Evolutionary conservation across 768 basidiomycete species (phyloP).

Genomic region (Mycena crocata): DNA sequence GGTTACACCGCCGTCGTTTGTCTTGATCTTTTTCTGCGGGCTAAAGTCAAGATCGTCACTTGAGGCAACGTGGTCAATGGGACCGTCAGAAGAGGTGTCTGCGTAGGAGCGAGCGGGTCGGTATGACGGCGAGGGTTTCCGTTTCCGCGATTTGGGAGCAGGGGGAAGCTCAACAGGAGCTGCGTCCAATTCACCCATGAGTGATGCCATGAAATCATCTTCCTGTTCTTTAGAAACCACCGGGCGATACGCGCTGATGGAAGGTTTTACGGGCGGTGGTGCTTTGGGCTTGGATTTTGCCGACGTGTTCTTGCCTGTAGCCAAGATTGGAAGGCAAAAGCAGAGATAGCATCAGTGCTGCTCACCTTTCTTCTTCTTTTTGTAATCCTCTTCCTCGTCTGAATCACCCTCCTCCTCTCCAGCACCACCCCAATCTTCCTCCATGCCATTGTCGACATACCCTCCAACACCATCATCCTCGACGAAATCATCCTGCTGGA

Average conservation of each 20-base stretch:
- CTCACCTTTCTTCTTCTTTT: conserved; percentile 57
- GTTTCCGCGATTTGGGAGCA: conserved; percentile 62
- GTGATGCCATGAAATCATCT: conserved; percentile 86
- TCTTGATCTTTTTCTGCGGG: conserved; percentile 74
- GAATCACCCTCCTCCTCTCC: conserved; percentile 67
- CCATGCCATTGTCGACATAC: conserved; percentile 97
- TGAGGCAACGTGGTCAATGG: conserved; percentile 52
- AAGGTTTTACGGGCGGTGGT: conserved; percentile 62
- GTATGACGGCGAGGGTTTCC: conserved; percentile 70
- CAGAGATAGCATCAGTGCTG: conserved; percentile 17
- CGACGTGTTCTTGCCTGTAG: conserved; percentile 54
- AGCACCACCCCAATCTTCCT: conserved; percentile 81
- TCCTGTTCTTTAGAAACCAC: conserved; percentile 83
- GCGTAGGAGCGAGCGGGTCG: conserved; percentile 46
- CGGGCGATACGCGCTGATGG: conserved; percentile 86
- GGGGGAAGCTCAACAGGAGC: conserved; percentile 49
- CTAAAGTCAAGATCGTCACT: conserved; percentile 75
- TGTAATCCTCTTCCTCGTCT: conserved; percentile 62
- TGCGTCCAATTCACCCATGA: conserved; percentile 80
- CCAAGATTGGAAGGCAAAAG: conserved; percentile 12
- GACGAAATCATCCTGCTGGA: conserved; percentile 93
- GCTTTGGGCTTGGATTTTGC: conserved; percentile 62
- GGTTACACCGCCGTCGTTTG: conserved; percentile 56
- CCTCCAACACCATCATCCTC: conserved; percentile 92
- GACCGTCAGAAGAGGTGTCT: conserved; percentile 63